Evolutionary conservation across 208 protist species (phyloP), one percentile per base, ranked within the genome.

Genomic region (Leptomonas seymouri): DNA sequence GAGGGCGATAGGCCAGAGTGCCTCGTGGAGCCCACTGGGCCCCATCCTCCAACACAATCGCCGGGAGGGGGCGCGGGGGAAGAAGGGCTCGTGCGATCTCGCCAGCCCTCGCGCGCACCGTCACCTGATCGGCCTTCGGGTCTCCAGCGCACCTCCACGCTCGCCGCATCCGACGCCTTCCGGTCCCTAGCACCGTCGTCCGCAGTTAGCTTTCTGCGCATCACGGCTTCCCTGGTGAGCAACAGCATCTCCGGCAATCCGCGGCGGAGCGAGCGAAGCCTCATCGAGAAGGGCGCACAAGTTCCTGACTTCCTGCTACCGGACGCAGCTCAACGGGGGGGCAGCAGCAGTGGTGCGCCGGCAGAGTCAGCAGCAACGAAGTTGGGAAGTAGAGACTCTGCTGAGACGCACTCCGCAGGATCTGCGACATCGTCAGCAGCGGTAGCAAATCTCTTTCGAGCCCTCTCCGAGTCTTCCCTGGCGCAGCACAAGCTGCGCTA

Each of bases 171-270:
- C 34, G 34, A 39, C 34, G 34, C 7, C 34, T 12, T 39, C 9
- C 49, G 49, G 23, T 7, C 3, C 23, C 16, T 7, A 31, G 14
- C 23, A 28, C 18, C 36, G 11, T 80, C 82, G 20, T 58, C 72
- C 28, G 87, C 86, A 18, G 80, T 87, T 18, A 82, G 86, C n/a
- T 75, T 79, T 36, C 63, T 93, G 36, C 69, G 61, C 28, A 67
- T 93, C 16, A 82, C 71, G 1, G 78, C 74, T 6, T 81, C 84
- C 16, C 77, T 93, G 21, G 46, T 74, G 21, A 84, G 81, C 75
- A 93, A 90, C 64, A 81, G 83, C 71, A 83, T 93, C 54, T 89
- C 84, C 18, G 87, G 87, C 14, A 89, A 88, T 72, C 78, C 78
- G 15, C 81, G 80, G 23, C 67, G 78, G 31, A 77, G n/a, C 15